A percentile compares a stretch with the other conserved stretches of the same genome.
Evolutionary conservation across 805 yeast species (phyloP).

Genomic region (Yueomyces sp.): DNA sequence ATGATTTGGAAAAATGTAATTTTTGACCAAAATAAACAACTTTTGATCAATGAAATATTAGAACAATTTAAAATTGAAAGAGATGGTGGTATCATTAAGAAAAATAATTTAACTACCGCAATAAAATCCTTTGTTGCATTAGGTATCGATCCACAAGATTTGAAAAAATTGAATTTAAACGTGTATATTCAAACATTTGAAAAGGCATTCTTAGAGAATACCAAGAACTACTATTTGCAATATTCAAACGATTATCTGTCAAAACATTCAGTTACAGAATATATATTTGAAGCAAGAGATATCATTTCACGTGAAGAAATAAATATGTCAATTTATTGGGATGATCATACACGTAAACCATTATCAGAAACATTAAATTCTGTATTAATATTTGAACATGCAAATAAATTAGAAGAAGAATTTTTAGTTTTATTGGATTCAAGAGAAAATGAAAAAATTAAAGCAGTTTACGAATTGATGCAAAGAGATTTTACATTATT

Average conservation of each 20-base stretch:
- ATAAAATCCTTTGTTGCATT: slow-evolving; percentile 77
- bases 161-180: slow-evolving; percentile 69
- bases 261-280: slow-evolving; percentile 76
- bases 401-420: slow-evolving; percentile 62
- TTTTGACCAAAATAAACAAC: slow-evolving; percentile 52
- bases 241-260: slow-evolving; percentile 58
- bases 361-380: slow-evolving; percentile 64
- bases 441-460: slow-evolving; percentile 44
- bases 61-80: slow-evolving; percentile 68
- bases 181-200: slow-evolving; percentile 78
- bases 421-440: slow-evolving; percentile 64
- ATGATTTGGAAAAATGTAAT: slow-evolving; percentile 78
- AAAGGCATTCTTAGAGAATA: slow-evolving; percentile 55
- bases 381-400: slow-evolving; percentile 68
- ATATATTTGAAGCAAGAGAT: slow-evolving; percentile 73
- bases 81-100: slow-evolving; percentile 60
- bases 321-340: slow-evolving; percentile 66
- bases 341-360: slow-evolving; percentile 70
- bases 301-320: slow-evolving; percentile 75
- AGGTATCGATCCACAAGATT: slow-evolving; percentile 84
- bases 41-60: slow-evolving; percentile 57
- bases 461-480: slow-evolving; percentile 63
- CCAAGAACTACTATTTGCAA: slow-evolving; percentile 34
- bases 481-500: slow-evolving; percentile 69
- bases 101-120: slow-evolving; percentile 52